These are phyloP conservation scores for Suillus ampliporus DNA, from an alignment of 768 basidiomycete species.

Conservation along the genomic window DNA sequence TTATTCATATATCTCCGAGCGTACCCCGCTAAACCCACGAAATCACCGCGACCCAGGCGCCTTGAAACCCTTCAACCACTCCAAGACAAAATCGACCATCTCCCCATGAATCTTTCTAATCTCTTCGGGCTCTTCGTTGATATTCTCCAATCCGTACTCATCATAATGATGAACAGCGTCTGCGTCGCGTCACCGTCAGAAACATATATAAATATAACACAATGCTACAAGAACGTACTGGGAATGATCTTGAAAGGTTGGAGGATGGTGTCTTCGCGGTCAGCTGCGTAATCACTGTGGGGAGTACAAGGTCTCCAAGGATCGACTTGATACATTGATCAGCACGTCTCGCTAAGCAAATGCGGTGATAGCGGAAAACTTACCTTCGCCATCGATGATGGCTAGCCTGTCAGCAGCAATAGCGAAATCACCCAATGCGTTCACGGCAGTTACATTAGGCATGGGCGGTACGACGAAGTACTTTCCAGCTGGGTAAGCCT, in stretches of 20 bases:
- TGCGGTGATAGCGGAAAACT: conserved; percentile 14
- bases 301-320: conserved; percentile 91
- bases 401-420: conserved; percentile 84
- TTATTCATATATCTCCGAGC: background rate
- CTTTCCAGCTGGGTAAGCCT: conserved; percentile 83
- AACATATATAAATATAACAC: background rate
- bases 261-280: conserved; percentile 71
- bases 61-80: conserved; percentile 66
- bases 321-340: conserved; percentile 57
- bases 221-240: conserved; percentile 50
- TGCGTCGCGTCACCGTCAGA: conserved; percentile 31
- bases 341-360: background rate
- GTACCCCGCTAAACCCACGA: background rate
- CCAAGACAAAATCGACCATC: conserved; percentile 77
- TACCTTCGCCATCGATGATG: conserved; percentile 87
- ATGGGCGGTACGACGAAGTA: conserved; percentile 70
- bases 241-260: conserved; percentile 89
- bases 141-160: conserved; percentile 73
- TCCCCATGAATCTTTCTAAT: conserved; percentile 83
- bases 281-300: conserved; percentile 73
- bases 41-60: background rate
- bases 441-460: conserved; percentile 86
- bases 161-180: conserved; percentile 74
- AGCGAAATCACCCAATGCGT: conserved; percentile 82
- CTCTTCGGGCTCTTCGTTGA: conserved; percentile 69